Base-by-base conservation (phyloP, 2,329 filamentous ascomycete genomes). In the Penicillium sp. region DNA sequence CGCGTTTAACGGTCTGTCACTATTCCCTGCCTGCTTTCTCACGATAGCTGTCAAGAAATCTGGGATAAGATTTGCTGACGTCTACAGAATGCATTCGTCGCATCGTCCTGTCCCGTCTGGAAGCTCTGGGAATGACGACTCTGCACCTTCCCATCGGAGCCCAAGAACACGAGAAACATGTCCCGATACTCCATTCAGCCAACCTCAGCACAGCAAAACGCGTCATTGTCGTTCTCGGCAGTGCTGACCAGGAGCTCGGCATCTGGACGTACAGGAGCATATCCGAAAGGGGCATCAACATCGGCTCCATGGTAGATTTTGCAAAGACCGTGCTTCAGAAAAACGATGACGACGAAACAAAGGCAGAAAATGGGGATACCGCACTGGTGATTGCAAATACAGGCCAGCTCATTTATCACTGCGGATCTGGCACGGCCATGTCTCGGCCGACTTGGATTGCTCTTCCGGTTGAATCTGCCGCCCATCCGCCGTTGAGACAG, bases 401-500 rank as follows among this genome's bases (percentile, higher is more conserved):
- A 3, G 90, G 90, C 4, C 86, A 95, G 72, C 76, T 89, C 18
- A 77, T 86, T 64, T 97, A 90, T 86, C 90, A 88, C 69, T 83
- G 88, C 42, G 80, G 82, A 52, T 80, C 80, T 1, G 73, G 79
- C 52, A 80, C 81, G 49, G 78, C 84, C 0, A 77, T 96, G 59
- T 88, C 83, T 1, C 68, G 79, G 1, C 66, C 68, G 0, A 80
- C 79, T 3, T 88, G 87, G 78, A 67, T 77, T 7, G 78, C 77
- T 1, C 73, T 87, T 46, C 85, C 86, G 1, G 81, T 86, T 63
- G 77, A 79, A 56, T 88, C 83, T 48, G 80, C 85, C 2, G 84
- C 86, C 11, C 83, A 89, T 59, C 68, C 74, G 3, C 79, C 81
- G 2, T 76, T 79, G 48, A 73, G 73, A 28, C 77, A 87, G 58